A percentile compares a stretch with the other conserved stretches of the same genome.
These are phyloP conservation scores for Tetragonia tetragonoides DNA, from an alignment of 148 eudicot species.

Conservation along the genomic window DNA sequence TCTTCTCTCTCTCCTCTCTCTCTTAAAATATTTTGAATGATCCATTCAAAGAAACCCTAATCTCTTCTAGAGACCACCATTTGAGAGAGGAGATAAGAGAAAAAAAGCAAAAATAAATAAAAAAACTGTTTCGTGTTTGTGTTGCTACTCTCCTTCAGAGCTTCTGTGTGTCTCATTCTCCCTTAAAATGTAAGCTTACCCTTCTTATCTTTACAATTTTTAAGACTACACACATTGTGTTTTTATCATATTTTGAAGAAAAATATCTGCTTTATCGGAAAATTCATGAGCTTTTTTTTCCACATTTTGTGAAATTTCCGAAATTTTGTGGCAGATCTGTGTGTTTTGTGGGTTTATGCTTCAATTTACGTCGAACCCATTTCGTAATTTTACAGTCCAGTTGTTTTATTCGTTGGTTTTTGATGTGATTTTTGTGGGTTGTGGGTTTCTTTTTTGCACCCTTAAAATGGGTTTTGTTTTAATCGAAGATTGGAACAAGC, in stretches of 20 bases:
- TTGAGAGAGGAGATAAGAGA: neutral
- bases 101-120: neutral
- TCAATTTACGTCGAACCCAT: neutral
- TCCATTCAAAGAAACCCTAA: constrained; percentile 35
- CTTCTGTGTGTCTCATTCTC: constrained; percentile 31
- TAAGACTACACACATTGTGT: constrained; percentile 30
- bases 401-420: neutral
- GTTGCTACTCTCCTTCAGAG: constrained; percentile 11
- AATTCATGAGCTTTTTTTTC: neutral
- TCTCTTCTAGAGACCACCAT: constrained; percentile 17
- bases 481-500: neutral
- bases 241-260: neutral
- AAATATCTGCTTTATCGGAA: neutral
- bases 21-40: constrained; percentile 19
- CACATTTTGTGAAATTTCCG: neutral
- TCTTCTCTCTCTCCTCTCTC: constrained; percentile 16
- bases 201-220: constrained; percentile 2
- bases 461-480: neutral
- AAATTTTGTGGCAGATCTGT: constrained; percentile 24
- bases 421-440: neutral
- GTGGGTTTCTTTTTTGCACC: neutral
- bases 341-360: constrained; percentile 1
- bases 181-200: constrained; percentile 19
- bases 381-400: constrained; percentile 1
- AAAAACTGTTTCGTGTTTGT: neutral